Evolutionary conservation across 2,329 filamentous ascomycete species (phyloP), one percentile per base, ranked within the genome.

Genomic region (Conoideocrella luteorostrata): DNA sequence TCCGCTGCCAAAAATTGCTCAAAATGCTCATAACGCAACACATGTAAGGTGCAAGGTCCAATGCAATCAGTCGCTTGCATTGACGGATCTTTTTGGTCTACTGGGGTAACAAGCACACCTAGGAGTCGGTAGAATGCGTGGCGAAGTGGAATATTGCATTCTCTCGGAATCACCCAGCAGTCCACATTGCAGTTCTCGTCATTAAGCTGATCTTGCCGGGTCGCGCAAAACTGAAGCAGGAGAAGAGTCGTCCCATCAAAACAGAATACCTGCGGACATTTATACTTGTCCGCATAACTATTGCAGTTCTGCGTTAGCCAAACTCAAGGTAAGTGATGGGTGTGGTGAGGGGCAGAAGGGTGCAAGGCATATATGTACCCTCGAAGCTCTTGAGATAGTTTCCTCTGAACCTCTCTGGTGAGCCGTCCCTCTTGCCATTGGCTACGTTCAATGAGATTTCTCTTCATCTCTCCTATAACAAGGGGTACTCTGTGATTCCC

Each of bases 221-320:
- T 17, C 7, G 39, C 39, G 12, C 17, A 17, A n/a, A 41, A 41
- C 15, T 41, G 39, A 13, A 40, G 24, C 7, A 41, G 23, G 7
- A 41, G 28, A 9, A 33, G 9, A 29, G 15, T 2, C n/a, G 30
- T 5, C n/a, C 39, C 39, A 15, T 41, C 26, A 21, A 41, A 41
- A 15, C 39, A 41, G 24, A 41, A 41, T 9, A 41, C 24, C 28
- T 33, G 39, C 4, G 39, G 39, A 26, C 39, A 33, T 15, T 41
- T 5, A 20, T 41, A 41, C 22, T 41, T 33, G 4, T 30, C 2
- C n/a, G 26, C 39, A 7, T 41, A 41, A 2, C 39, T 41, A 29
- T 30, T 38, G 35, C 10, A 18, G 35, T 38, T 38, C 22, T 13
- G n/a, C n/a, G n/a, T n/a, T n/a, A n/a, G n/a, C n/a, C n/a, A n/a